Percentiles rank a stretch among this genome's conserved stretches.
These are phyloP conservation scores for Cryptococcus sp. DNA, from an alignment of 1,284 basidiomycete genomes.

Conservation along the genomic window DNA sequence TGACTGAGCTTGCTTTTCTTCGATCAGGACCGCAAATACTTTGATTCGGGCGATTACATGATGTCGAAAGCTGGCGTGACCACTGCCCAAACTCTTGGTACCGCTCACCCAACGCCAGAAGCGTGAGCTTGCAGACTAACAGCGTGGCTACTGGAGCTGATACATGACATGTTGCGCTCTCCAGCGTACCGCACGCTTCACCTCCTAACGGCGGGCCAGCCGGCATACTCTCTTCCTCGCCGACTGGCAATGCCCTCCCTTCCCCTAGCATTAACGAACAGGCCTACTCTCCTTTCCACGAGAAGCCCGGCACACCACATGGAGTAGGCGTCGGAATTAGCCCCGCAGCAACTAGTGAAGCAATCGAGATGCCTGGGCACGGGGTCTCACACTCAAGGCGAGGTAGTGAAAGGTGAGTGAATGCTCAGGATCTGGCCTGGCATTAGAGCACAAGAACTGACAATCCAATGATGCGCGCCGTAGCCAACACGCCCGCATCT, in stretches of 20 bases:
- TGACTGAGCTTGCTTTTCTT: no score
- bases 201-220: slow-evolving; percentile 34
- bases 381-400: slow-evolving; percentile 31
- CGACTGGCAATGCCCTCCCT: slow-evolving; percentile 32
- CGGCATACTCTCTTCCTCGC: slow-evolving; percentile 46
- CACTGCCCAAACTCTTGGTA: slow-evolving; percentile 83
- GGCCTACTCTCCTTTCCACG: slow-evolving; percentile 18
- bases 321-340: slow-evolving; percentile 46
- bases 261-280: slow-evolving; percentile 19
- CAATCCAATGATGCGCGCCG: background rate
- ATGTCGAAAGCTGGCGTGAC: slow-evolving; percentile 89
- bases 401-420: slow-evolving; percentile 45
- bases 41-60: slow-evolving; percentile 96
- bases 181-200: slow-evolving; percentile 51
- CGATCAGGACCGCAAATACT: slow-evolving; percentile 91
- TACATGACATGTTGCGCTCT: slow-evolving; percentile 1
- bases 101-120: slow-evolving; percentile 92
- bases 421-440: no score
- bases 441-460: background rate
- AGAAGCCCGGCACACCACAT: slow-evolving; percentile 15
- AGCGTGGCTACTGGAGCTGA: background rate
- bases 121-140: slow-evolving; percentile 63
- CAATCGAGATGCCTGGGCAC: slow-evolving; percentile 39
- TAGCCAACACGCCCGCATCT: slow-evolving; percentile 36
- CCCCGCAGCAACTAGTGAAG: slow-evolving; percentile 40